phyloP scores from a whole-genome alignment of 1,284 basidiomycete genomes.

The Vanrija pseudolonga region DNA sequence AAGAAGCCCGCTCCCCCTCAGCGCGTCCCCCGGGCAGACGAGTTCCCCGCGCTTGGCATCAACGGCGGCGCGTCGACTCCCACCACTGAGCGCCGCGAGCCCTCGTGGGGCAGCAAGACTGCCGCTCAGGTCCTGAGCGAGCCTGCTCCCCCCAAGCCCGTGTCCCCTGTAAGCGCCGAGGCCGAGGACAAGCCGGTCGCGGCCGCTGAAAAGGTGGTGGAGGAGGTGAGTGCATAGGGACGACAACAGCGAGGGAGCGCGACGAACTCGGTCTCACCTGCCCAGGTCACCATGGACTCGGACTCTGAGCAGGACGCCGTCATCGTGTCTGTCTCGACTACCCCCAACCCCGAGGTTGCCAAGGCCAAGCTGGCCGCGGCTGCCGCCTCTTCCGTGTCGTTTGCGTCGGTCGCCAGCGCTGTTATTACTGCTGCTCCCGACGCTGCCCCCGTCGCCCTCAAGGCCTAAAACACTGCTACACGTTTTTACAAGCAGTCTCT shows the following conservation, averaged over 20 bases:
- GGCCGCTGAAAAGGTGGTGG: constrained; percentile 9
- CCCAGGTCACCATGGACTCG: constrained; percentile 42
- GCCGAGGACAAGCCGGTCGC: constrained; percentile 17
- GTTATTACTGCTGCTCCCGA: constrained; percentile 15
- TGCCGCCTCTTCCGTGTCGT: constrained; percentile 27
- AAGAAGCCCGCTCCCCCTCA: constrained; percentile 27
- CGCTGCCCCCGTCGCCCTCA: constrained; percentile 34
- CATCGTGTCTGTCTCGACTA: constrained; percentile 43
- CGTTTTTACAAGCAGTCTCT: not conserved
- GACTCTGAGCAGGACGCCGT: constrained; percentile 48
- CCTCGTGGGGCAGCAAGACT: constrained; percentile 38
- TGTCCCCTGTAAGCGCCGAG: constrained; percentile 6
- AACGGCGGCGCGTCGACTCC: constrained; percentile 14
- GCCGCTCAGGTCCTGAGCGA: constrained; percentile 49
- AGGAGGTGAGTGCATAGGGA: constrained; percentile 13
- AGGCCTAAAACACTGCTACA: constrained; percentile 27
- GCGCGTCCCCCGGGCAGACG: constrained; percentile 47
- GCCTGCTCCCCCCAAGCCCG: constrained; percentile 44
- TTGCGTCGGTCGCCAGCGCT: constrained; percentile 36
- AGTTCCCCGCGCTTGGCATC: constrained; percentile 47
- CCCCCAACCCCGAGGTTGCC: constrained; percentile 16
- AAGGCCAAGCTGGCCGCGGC: constrained; percentile 12
- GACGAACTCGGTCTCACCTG: not conserved
- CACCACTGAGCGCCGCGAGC: constrained; percentile 28
- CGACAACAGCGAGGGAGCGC: no score